Base-by-base conservation (phyloP, 2,329 filamentous ascomycete species). In the Colletotrichum tofieldiae region DNA sequence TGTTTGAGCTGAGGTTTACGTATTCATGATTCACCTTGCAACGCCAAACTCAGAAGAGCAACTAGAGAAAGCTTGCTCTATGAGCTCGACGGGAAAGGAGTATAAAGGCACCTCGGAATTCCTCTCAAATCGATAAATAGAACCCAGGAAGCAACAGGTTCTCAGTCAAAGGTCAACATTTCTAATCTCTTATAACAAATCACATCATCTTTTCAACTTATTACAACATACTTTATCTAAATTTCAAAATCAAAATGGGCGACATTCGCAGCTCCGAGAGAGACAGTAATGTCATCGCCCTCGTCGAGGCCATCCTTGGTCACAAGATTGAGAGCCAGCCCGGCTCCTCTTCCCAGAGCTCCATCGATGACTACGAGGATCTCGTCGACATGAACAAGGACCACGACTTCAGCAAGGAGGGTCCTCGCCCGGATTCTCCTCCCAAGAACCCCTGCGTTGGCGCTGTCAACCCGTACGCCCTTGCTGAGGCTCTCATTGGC, bases 391-490 rank as follows among this genome's bases (percentile, higher is more conserved):
- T 81, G 67, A 76, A 72, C 60, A 64, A 75, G 39, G 74, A 75
- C 62, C 61, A 66, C 52, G 71, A 74, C 8, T 59, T 67, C 8
- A 73, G 75, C 16, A 74, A 76, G 63, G 72, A 79, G 32, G 76
- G 77, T 32, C 78, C 74, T 23, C 73, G 76, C 11, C 81, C 82
- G 29, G 83, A 85, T 60, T 77, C 76, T 35, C 78, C 79, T 0
- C 84, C 83, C 64, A 80, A 84, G 76, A 77, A 84, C 55, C 75
- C 84, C 54, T 73, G 75, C 26, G 77, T 85, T 45, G 84, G 84
- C 20, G 82, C 77, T 69, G 80, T 83, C 78, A 86, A 86, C 78
- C 84, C 84, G 2, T 86, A 83, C 71, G 83, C 84, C 23, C 78
- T 86, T 16, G 82, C 81, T 4, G 84, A 86, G 78, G 82, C 83